Base-by-base conservation (phyloP, 345 rosid genomes). In the Pseudoturritis turrita region DNA sequence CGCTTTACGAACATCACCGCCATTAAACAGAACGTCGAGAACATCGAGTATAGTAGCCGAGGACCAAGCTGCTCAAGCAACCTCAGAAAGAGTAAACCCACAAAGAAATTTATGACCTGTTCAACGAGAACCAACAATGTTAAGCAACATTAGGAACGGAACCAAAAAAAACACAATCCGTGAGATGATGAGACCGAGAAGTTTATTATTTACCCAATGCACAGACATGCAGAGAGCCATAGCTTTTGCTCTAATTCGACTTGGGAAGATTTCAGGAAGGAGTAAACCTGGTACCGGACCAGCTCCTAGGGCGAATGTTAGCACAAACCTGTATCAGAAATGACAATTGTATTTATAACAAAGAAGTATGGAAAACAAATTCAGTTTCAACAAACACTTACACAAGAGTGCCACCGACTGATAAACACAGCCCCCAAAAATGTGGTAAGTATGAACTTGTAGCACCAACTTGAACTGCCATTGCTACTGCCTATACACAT, bases 261-360 rank as follows among this genome's bases (percentile, higher is more conserved):
- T 80, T 28, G 97, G 87, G 70, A 95, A 91, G 45, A 95, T 95
- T 70, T 95, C 99, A 60, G 99, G 96, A 11, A 95, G 87, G 71
- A 95, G 98, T 51, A 95, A 88, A 80, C 90, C 81, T 18, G 99
- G 98, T 73, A 95, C 98, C 51, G 98, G 99, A 65, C 99, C 99
- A 77, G 98, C 99, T 83, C 99, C 99, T 17, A 89, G 26, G 25
- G 99, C 87, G 81, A 95, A 95, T 52, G 98, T 81, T 21, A 95
- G 79, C 70, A 95, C 99, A 74, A 88, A 91, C 90, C 99, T 95
- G 87, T 50, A 81, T 50, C 8, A 19, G 0, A 57, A 47, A 58
- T 17, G 10, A 31, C 6, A 43, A 50, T 29, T 45, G 15, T 3
- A 11, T 26, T 37, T 18, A 63, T 47, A 47, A 18, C 4, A 14